A percentile compares a stretch with the other conserved stretches of the same genome.
These are phyloP conservation scores for Paragyromitra xinjiangensis DNA, from an alignment of 495 filamentous ascomycete genomes.

Conservation along the genomic window DNA sequence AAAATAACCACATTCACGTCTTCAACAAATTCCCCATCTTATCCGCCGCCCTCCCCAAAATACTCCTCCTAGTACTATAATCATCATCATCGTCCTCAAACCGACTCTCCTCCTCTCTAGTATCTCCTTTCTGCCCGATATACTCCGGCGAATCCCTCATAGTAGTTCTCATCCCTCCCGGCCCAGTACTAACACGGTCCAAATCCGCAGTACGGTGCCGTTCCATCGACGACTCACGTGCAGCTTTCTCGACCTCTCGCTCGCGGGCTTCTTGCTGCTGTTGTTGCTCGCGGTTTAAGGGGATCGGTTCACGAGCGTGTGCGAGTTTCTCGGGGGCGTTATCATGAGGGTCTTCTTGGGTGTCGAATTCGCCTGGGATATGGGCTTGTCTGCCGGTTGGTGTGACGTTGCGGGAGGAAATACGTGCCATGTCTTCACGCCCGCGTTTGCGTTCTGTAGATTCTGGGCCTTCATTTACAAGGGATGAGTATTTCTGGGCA, in stretches of 20 bases:
- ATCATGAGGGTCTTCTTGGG: not conserved
- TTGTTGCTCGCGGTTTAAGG: not conserved
- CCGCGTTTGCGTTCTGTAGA: constrained; percentile 19
- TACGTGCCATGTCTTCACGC: constrained; percentile 20
- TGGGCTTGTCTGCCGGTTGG: not conserved
- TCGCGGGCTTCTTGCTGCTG: constrained; percentile 8
- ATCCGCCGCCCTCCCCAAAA: constrained; percentile 42
- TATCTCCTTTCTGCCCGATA: constrained; percentile 37
- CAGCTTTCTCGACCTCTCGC: constrained; percentile 14
- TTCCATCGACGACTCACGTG: constrained; percentile 38
- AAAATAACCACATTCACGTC: not conserved
- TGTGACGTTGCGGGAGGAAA: not conserved
- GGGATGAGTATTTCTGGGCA: constrained; percentile 26
- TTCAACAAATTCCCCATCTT: constrained; percentile 42
- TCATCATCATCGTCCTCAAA: constrained; percentile 37
- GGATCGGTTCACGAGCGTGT: not conserved
- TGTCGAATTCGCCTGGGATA: constrained; percentile 27
- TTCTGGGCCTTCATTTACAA: not conserved
- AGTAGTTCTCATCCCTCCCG: constrained; percentile 49
- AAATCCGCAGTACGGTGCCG: constrained; percentile 26
- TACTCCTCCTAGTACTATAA: not conserved
- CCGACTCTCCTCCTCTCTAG: constrained; percentile 7
- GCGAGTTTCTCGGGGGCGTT: not conserved
- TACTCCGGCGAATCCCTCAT: constrained; percentile 53
- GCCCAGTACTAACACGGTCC: constrained; percentile 7